Evolutionary conservation across 129 eudicot species (phyloP), one percentile per base, ranked within the genome.

Genomic region (Chrysanthemum makinoi): DNA sequence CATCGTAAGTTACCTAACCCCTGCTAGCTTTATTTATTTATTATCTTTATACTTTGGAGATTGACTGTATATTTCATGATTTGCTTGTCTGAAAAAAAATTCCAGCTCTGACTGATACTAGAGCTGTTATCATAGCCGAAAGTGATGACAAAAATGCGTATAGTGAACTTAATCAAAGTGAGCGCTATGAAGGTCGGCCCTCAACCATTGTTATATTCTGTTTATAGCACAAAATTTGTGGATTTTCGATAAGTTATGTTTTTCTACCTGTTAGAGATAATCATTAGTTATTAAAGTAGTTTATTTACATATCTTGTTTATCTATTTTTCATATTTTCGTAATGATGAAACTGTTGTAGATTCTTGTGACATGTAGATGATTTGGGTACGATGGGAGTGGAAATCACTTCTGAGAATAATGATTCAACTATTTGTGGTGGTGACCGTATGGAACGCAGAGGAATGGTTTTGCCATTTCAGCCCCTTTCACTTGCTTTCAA

Each of bases 381-480:
- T 80, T 60, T 75, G 82, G 91, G 82, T 65, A 51, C 47, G 20
- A 73, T 79, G 82, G 65, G 68, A 10, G 72, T 46, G 35, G 77
- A 77, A 66, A 46, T 33, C 16, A 65, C 15, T 75, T 26, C 39
- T 9, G 16, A 43, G 62, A 28, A 56, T 47, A 58, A 18, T 17
- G 75, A 54, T 18, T 67, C 69, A 52, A n/a, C 51, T 46, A 33
- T 46, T 75, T 69, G 62, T 50, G 77, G 49, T 47, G 53, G 35
- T 75, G 78, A 63, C 63, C 66, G 33, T 49, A 72, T 60, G 70
- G 70, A 74, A 20, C 84, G 62, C 75, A 84, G 73, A 78, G 91
- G 91, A 81, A 88, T 88, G 96, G 88, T 88, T 74, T 80, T 91
- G 62, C 98, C 98, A 13, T 91, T 88, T 81, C 87, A 73, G 49